phyloP scores from a whole-genome alignment of 805 yeast genomes.

The Kodamaea neixiangensis region DNA sequence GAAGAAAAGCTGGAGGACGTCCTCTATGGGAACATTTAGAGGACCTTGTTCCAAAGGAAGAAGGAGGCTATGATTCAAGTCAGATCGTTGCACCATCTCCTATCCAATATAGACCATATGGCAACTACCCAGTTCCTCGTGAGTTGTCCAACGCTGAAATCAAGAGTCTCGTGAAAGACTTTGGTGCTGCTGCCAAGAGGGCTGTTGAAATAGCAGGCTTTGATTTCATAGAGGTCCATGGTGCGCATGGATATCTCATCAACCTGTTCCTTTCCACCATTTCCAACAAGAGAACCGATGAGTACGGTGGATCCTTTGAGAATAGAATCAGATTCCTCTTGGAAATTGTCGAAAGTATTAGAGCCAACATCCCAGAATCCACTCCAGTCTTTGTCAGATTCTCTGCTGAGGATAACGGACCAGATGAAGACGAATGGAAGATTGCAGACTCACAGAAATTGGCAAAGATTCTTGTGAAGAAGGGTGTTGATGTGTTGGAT shows the following conservation, averaged over 20 bases:
- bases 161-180: slow-evolving; percentile 39
- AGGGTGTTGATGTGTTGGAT: slow-evolving; percentile 55
- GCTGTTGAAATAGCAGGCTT: slow-evolving; percentile 43
- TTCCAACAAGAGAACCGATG: slow-evolving; percentile 37
- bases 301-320: slow-evolving; percentile 43
- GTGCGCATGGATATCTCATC: slow-evolving; percentile 43
- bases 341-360: slow-evolving; percentile 47
- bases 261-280: slow-evolving; percentile 46
- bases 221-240: slow-evolving; percentile 44
- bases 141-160: slow-evolving; percentile 47
- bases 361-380: slow-evolving; percentile 34
- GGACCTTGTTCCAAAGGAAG: slow-evolving; percentile 28
- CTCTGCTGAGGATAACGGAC: slow-evolving; percentile 44
- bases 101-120: slow-evolving; percentile 29
- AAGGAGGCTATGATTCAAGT: slow-evolving; percentile 45
- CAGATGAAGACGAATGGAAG: slow-evolving; percentile 44
- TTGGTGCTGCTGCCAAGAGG: slow-evolving; percentile 48
- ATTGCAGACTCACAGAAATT: slow-evolving; percentile 46
- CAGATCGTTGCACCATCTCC: slow-evolving; percentile 50
- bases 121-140: slow-evolving; percentile 34
- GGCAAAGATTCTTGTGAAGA: slow-evolving; percentile 38
- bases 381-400: slow-evolving; percentile 51
- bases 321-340: slow-evolving; percentile 41
- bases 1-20: slow-evolving; percentile 45
- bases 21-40: slow-evolving; percentile 31